Percentiles rank a stretch among this genome's conserved stretches.
Evolutionary conservation across 441 rosid species (phyloP).

Genomic region (Kokia cookei): DNA sequence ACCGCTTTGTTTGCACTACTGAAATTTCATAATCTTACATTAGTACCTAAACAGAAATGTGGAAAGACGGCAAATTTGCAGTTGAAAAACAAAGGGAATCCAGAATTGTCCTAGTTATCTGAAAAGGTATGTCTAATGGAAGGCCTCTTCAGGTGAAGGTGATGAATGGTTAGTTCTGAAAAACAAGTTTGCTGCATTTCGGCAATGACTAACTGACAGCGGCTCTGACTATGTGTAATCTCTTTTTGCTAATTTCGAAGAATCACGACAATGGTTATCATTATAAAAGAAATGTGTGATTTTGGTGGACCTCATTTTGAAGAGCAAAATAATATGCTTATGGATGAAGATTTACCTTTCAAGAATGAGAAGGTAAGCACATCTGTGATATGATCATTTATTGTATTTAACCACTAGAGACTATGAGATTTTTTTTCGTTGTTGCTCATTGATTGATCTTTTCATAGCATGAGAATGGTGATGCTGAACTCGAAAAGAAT

Average conservation of each 20-base stretch:
- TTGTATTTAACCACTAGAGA: neutral
- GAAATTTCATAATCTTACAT: too few relatives aligned
- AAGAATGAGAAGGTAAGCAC: conserved; percentile 27
- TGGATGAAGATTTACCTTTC: conserved; percentile 48
- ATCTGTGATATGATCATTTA: neutral
- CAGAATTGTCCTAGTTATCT: too few relatives aligned
- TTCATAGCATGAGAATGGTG: conserved; percentile 29
- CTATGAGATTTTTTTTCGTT: neutral
- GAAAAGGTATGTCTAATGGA: conserved; percentile 43
- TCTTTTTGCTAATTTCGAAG: conserved; percentile 21
- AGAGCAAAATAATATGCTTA: conserved; percentile 30
- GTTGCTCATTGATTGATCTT: conserved; percentile 23
- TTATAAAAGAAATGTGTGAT: conserved; percentile 36
- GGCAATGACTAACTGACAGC: conserved; percentile 49
- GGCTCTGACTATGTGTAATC: too few relatives aligned
- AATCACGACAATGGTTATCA: conserved; percentile 28
- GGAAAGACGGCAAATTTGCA: conserved; percentile 37
- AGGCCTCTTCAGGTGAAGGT: conserved; percentile 2
- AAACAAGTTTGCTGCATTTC: conserved; percentile 24
- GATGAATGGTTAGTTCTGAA: conserved; percentile 1
- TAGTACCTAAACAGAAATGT: too few relatives aligned
- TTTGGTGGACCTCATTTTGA: conserved; percentile 35
- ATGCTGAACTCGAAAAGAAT: conserved; percentile 26
- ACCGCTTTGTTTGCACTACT: conserved; percentile 64
- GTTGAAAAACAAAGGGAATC: conserved; percentile 23